Conservation (phyloP, 768 basidiomycete genomes). For the Mrakia frigida region DNA sequence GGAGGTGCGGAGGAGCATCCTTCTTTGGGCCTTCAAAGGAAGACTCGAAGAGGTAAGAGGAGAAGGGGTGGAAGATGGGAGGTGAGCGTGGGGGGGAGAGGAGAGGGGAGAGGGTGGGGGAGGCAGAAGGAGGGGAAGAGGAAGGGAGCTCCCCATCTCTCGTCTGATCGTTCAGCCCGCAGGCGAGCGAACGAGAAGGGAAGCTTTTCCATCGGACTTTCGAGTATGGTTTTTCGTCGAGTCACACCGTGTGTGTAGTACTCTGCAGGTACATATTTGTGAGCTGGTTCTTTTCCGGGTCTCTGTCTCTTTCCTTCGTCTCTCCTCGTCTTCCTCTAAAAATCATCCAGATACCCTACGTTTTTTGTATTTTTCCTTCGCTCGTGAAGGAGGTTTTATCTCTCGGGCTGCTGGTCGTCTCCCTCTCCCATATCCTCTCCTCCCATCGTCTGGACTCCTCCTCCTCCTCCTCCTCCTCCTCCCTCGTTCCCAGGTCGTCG, state of each 20-base stretch:
- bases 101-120: not conserved
- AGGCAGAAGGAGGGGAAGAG: not conserved
- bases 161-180: too few relatives aligned
- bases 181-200: too few relatives aligned
- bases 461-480: conserved; percentile 27
- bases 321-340: not conserved
- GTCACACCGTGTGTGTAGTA: too few relatives aligned
- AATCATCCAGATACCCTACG: not conserved
- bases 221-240: too few relatives aligned
- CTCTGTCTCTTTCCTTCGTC: too few relatives aligned
- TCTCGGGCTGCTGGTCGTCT: conserved; percentile 25
- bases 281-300: too few relatives aligned
- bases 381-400: not conserved
- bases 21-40: too few relatives aligned
- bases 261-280: too few relatives aligned
- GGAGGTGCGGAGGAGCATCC: not conserved
- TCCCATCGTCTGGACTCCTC: conserved; percentile 30
- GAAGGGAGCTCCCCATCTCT: too few relatives aligned
- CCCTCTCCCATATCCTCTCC: conserved; percentile 17
- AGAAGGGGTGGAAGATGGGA: not conserved
- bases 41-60: not conserved
- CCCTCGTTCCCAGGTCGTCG: conserved; percentile 21
- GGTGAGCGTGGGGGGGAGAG: not conserved
- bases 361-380: not conserved
- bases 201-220: too few relatives aligned